Conservation (phyloP, 176 grass and related monocot species). For the Alopecurus myosuroides region DNA sequence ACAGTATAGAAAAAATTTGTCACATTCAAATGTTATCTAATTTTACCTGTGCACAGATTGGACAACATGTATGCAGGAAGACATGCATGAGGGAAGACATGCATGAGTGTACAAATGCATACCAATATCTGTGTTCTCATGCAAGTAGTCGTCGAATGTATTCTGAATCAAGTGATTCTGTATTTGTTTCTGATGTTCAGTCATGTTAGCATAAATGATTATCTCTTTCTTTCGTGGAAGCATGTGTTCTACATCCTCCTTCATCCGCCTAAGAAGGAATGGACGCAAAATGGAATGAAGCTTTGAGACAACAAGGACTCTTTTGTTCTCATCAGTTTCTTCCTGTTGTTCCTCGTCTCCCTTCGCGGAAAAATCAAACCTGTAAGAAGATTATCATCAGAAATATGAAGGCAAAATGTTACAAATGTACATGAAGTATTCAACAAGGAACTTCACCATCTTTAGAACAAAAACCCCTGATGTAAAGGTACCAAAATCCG, state of each 20-base stretch:
- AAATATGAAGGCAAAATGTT: not conserved
- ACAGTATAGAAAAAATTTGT: conserved; percentile 10
- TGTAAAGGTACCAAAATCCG: not conserved
- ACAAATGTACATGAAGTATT: not conserved
- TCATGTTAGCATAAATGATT: conserved; percentile 96
- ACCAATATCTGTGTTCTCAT: conserved; percentile 61
- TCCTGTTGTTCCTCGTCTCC: conserved; percentile 48
- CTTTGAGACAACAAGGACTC: conserved; percentile 77
- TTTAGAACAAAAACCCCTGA: not conserved
- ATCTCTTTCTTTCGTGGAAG: conserved; percentile 97
- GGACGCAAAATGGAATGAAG: conserved; percentile 93
- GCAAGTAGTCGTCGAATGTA: conserved; percentile 66
- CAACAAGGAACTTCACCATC: not conserved
- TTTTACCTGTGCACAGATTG: not conserved
- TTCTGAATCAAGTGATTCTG: conserved; percentile 78
- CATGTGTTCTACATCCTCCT: conserved; percentile 92
- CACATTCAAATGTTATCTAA: not conserved
- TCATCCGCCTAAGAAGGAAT: conserved; percentile 93
- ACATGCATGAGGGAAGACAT: not conserved
- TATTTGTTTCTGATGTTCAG: conserved; percentile 78
- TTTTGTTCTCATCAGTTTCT: conserved; percentile 83
- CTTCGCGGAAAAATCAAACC: conserved; percentile 90
- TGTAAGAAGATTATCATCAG: conserved; percentile 20
- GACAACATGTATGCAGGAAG: not conserved
- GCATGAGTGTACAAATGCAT: not conserved